These are phyloP conservation scores for Phaeomoniella chlamydospora DNA, from an alignment of 2,329 filamentous ascomycete species.

Conservation along the genomic window DNA sequence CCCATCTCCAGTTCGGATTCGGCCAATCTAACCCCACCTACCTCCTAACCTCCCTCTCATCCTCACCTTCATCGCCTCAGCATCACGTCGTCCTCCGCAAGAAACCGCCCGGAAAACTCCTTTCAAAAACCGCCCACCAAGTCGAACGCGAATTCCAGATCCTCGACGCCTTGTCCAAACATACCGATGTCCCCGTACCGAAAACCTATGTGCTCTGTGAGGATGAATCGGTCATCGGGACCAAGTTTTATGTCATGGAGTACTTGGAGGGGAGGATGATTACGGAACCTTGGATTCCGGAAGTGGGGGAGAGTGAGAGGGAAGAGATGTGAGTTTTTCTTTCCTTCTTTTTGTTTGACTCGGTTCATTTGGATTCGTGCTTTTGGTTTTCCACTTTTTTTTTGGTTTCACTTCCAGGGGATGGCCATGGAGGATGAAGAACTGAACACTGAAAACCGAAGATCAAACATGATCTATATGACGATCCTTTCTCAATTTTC, in stretches of 20 bases:
- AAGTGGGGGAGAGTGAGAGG: conserved; percentile 52
- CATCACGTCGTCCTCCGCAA: conserved; percentile 90
- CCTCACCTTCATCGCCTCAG: too few species aligned
- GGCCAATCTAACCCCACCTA: conserved; percentile 97
- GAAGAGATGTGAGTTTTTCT: conserved; percentile 46
- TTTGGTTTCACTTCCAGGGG: conserved; percentile 2
- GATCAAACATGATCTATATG: too few species aligned
- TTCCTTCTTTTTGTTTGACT: too few species aligned
- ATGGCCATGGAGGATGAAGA: too few species aligned
- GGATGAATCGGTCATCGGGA: conserved; percentile 66
- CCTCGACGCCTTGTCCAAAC: conserved; percentile 66
- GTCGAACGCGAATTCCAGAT: conserved; percentile 93
- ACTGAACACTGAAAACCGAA: too few species aligned
- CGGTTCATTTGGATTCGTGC: too few species aligned
- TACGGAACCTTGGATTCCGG: conserved; percentile 72
- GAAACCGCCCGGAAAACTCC: conserved; percentile 87
- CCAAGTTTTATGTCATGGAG: conserved; percentile 94
- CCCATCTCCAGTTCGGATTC: conserved; percentile 65
- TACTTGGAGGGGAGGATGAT: conserved; percentile 90
- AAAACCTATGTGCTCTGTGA: conserved; percentile 74
- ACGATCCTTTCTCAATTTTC: too few species aligned
- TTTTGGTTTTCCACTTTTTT: background rate
- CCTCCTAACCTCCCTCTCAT: conserved; percentile 61
- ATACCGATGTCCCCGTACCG: conserved; percentile 74
- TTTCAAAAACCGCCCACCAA: conserved; percentile 88